Evolutionary conservation across 208 protist species (phyloP).

Genomic region (Crithidia expoeki): DNA sequence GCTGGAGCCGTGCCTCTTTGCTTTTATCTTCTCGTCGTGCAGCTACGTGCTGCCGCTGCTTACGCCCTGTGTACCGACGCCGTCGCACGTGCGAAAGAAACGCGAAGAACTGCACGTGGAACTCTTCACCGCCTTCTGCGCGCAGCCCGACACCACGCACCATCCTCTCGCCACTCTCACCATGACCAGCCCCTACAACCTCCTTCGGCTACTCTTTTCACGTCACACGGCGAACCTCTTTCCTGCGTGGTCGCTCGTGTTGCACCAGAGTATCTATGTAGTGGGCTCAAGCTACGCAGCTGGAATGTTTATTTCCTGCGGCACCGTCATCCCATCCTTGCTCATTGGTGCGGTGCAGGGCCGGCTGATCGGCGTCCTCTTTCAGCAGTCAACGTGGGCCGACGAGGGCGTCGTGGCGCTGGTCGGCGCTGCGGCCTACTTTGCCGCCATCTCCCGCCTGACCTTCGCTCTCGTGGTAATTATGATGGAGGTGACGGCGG

Average conservation of each 20-base stretch:
- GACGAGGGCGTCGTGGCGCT: conserved; percentile 84
- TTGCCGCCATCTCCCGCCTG: conserved; percentile 83
- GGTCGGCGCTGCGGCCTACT: conserved; percentile 80
- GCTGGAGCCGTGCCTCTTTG: conserved; percentile 60
- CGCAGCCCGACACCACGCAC: conserved; percentile 46
- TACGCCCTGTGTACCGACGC: conserved; percentile 54
- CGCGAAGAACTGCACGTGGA: conserved; percentile 50
- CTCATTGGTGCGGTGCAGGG: conserved; percentile 83
- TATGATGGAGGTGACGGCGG: conserved; percentile 89
- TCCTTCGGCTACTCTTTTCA: conserved; percentile 69
- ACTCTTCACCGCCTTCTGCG: conserved; percentile 59
- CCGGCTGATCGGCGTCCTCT: conserved; percentile 58
- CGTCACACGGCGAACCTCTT: conserved; percentile 52
- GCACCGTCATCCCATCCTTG: conserved; percentile 75
- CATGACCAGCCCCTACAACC: conserved; percentile 67
- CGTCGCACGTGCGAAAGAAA: conserved; percentile 39
- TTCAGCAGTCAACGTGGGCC: conserved; percentile 52
- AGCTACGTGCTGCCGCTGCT: conserved; percentile 59
- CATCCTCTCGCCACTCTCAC: conserved; percentile 69
- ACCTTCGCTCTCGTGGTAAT: conserved; percentile 89
- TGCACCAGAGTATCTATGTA: conserved; percentile 67
- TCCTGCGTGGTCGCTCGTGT: conserved; percentile 48
- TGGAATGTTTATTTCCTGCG: conserved; percentile 80
- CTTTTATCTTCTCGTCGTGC: conserved; percentile 46
- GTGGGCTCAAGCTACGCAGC: conserved; percentile 66